These are phyloP conservation scores for Chlorella vulgaris DNA, from an alignment of 139 green algal genomes.

Conservation along the genomic window DNA sequence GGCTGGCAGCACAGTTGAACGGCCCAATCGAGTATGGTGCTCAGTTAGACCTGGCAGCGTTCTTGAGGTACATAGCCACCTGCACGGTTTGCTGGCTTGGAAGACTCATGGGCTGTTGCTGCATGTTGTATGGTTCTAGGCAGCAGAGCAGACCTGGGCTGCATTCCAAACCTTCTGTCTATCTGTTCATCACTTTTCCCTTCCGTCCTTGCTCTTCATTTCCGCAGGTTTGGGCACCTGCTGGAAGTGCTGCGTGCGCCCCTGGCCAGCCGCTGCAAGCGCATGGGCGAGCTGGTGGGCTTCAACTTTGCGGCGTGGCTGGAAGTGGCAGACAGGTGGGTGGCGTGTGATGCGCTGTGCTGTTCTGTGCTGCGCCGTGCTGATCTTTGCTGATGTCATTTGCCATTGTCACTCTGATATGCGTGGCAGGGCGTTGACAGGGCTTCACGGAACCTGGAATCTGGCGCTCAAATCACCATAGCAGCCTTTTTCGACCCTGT, in stretches of 20 bases:
- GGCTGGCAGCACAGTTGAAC: background rate
- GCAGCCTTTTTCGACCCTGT: background rate
- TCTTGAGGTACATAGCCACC: background rate
- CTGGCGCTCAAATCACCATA: no score
- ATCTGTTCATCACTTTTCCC: no score
- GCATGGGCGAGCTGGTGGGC: background rate
- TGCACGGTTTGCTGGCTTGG: no score
- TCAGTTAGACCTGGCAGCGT: slow-evolving; percentile 11
- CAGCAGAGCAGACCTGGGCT: no score
- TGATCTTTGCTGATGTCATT: background rate
- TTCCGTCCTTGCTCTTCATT: no score
- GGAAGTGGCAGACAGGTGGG: slow-evolving; percentile 22
- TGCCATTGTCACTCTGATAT: background rate
- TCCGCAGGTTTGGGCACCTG: slow-evolving; percentile 17
- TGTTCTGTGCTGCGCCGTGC: background rate
- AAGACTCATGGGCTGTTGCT: no score
- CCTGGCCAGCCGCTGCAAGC: background rate
- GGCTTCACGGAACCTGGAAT: no score
- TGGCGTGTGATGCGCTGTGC: background rate
- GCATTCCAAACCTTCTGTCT: no score
- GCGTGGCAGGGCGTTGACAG: background rate
- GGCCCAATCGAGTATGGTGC: background rate
- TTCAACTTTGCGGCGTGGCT: slow-evolving; percentile 13
- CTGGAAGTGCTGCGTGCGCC: slow-evolving; percentile 1
- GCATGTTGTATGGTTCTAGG: no score